Conservation (phyloP, 1,284 basidiomycete species). For the Ceratobasidium sp. region DNA sequence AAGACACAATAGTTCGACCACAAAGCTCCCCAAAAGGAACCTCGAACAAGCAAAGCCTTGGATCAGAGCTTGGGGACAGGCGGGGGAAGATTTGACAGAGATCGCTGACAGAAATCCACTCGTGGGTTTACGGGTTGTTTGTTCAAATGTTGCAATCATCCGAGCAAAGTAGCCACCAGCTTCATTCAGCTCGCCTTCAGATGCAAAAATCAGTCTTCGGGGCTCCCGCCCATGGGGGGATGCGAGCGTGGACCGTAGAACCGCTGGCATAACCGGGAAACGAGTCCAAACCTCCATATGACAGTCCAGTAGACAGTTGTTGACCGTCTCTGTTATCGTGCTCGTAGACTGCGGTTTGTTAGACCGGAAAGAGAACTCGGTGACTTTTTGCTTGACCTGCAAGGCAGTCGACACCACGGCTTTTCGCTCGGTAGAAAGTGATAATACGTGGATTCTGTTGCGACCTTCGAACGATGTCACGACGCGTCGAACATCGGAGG, state of each 20-base stretch:
- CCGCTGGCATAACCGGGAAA: constrained; percentile 70
- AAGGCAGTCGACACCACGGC: constrained; percentile 61
- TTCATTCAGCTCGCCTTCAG: constrained; percentile 55
- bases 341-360: too few species aligned
- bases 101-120: constrained; percentile 61
- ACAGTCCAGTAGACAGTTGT: constrained; percentile 70
- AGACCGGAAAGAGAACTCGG: constrained; percentile 65
- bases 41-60: not conserved
- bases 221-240: constrained; percentile 55
- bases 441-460: constrained; percentile 61
- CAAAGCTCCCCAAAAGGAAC: constrained; percentile 36
- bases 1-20: constrained; percentile 45
- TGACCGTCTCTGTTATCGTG: constrained; percentile 49
- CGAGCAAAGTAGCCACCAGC: constrained; percentile 63
- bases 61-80: not conserved
- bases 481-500: constrained; percentile 51
- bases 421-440: constrained; percentile 56
- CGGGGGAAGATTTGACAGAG: constrained; percentile 52
- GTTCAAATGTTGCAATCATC: constrained; percentile 65
- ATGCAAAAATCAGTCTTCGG: constrained; percentile 62
- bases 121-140: constrained; percentile 66
- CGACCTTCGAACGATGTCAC: constrained; percentile 66
- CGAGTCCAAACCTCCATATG: constrained; percentile 73
- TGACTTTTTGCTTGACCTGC: constrained; percentile 67
- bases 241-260: constrained; percentile 60